These are phyloP conservation scores for Fusarium setosum DNA, from an alignment of 2,329 filamentous ascomycete species.

Conservation along the genomic window DNA sequence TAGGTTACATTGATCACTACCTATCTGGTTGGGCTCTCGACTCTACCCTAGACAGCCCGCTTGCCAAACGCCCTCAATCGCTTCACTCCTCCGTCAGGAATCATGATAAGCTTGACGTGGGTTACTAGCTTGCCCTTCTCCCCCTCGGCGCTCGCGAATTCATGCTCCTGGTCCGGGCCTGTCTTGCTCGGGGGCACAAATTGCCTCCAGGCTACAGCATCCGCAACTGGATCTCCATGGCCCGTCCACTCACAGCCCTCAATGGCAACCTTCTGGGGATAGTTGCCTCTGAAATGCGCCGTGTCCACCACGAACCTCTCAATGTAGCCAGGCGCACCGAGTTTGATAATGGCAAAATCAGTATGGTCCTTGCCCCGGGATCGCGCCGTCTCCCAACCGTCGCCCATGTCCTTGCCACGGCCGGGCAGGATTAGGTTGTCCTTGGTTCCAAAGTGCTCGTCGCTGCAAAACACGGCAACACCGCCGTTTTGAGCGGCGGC, in stretches of 20 bases:
- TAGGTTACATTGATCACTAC: constrained; percentile 6
- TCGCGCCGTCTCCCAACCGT: constrained; percentile 87
- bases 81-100: constrained; percentile 94
- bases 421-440: constrained; percentile 84
- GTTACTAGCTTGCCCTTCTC: constrained; percentile 73
- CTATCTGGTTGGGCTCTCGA: constrained; percentile 1
- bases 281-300: constrained; percentile 86
- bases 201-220: constrained; percentile 72
- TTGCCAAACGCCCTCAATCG: constrained; percentile 69
- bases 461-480: constrained; percentile 79
- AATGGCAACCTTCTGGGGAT: constrained; percentile 80
- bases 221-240: constrained; percentile 64
- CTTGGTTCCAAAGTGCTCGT: constrained; percentile 87
- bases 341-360: constrained; percentile 83
- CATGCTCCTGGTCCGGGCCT: constrained; percentile 79
- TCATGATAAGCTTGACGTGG: constrained; percentile 91
- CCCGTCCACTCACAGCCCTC: constrained; percentile 68
- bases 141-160: constrained; percentile 66
- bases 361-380: constrained; percentile 77
- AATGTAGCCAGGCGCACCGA: constrained; percentile 74
- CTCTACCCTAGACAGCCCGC: constrained; percentile 40
- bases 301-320: constrained; percentile 81
- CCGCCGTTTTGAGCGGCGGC: constrained; percentile 83
- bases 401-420: constrained; percentile 85
- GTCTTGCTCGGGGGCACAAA: constrained; percentile 75